Conservation (phyloP, 1,284 basidiomycete genomes). For the Gomphus bonarii region DNA sequence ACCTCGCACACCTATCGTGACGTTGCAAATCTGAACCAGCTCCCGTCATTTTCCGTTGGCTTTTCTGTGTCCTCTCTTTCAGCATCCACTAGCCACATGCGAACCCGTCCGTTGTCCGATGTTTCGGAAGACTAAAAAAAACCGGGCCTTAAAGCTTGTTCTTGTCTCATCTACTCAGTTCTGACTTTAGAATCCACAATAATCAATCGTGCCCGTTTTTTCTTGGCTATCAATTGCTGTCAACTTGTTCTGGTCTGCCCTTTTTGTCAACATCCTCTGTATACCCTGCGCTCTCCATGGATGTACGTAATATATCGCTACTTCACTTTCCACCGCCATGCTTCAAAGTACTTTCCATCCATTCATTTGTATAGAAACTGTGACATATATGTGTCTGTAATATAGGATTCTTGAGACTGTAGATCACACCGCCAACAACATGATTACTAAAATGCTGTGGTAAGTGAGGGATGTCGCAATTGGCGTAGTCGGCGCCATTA, state of each 20-base stretch:
- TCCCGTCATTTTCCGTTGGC: background rate
- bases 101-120: background rate
- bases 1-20: background rate
- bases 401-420: background rate
- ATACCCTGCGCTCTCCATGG: background rate
- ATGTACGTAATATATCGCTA: background rate
- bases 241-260: background rate
- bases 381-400: background rate
- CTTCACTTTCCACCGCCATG: background rate
- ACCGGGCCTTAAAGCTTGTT: background rate
- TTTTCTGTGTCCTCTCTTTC: background rate
- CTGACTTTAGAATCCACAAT: too few relatives aligned
- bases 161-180: background rate
- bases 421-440: too few relatives aligned
- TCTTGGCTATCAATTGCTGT: background rate
- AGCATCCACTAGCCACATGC: background rate
- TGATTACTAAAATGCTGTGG: too few relatives aligned
- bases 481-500: too few relatives aligned
- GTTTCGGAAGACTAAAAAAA: background rate
- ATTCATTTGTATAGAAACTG: background rate
- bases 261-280: background rate
- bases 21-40: background rate
- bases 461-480: too few relatives aligned
- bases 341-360: too few relatives aligned
- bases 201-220: too few relatives aligned